phyloP scores from a whole-genome alignment of 2,329 filamentous ascomycete species.

The Hyphodiscus sp. region DNA sequence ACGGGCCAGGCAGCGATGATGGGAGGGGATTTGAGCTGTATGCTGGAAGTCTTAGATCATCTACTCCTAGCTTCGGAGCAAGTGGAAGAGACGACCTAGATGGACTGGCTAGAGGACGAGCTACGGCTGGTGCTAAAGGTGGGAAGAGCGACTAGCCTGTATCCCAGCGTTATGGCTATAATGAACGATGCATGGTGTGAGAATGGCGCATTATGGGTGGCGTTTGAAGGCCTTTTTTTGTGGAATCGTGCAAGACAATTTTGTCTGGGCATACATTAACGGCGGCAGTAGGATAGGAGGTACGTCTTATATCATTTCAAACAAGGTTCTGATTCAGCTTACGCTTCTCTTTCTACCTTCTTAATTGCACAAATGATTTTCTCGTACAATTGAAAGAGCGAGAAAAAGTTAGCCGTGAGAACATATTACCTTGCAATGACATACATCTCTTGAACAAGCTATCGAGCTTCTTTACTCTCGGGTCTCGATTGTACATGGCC shows the following conservation, averaged over 20 bases:
- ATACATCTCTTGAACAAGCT: no score
- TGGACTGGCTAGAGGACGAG: slow-evolving; percentile 11
- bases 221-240: slow-evolving; percentile 54
- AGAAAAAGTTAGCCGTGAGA: no score
- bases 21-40: slow-evolving; percentile 32
- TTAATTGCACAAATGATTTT: no score
- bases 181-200: neutral
- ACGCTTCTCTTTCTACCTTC: no score
- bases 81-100: slow-evolving; percentile 22
- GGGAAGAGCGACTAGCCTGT: slow-evolving; percentile 20
- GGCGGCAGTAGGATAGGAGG: neutral
- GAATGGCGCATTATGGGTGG: slow-evolving; percentile 37
- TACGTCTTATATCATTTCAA: neutral
- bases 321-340: neutral
- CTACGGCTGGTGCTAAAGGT: slow-evolving; percentile 11
- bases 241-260: slow-evolving; percentile 12
- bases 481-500: no score
- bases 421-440: no score
- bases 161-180: neutral
- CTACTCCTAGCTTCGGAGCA: slow-evolving; percentile 10
- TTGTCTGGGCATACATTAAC: neutral
- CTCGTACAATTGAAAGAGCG: no score
- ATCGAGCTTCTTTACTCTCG: no score
- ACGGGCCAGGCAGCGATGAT: slow-evolving; percentile 52
- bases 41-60: slow-evolving; percentile 14